These are phyloP conservation scores for Apium graveolens DNA, from an alignment of 129 eudicot species.

Conservation along the genomic window DNA sequence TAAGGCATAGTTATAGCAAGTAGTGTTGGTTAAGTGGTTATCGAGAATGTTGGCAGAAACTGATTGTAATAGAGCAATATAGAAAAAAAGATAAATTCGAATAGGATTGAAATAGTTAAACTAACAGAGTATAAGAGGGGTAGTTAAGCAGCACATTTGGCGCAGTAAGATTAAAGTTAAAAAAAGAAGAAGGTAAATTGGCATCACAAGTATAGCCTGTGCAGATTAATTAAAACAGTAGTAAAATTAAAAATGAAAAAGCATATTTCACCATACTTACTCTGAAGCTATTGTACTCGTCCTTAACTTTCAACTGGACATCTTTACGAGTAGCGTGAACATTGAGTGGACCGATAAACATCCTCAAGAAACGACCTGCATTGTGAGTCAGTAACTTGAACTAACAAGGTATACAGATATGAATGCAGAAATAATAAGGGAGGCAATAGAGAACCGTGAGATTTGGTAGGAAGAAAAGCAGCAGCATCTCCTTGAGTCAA, in stretches of 20 bases:
- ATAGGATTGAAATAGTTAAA: not conserved
- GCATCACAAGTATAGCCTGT: not conserved
- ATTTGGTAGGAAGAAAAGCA: slow-evolving; percentile 85
- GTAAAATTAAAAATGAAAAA: not conserved
- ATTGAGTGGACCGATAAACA: slow-evolving; percentile 89
- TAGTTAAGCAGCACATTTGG: not conserved
- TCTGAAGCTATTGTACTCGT: slow-evolving; percentile 81
- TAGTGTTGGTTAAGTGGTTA: not conserved
- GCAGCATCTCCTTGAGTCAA: slow-evolving; percentile 91
- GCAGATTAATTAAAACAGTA: not conserved
- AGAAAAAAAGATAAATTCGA: not conserved
- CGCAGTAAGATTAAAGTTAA: not conserved
- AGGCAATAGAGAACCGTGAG: slow-evolving; percentile 37
- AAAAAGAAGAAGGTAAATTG: not conserved
- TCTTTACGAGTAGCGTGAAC: slow-evolving; percentile 81
- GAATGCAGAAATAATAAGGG: not conserved
- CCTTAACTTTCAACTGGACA: slow-evolving; percentile 84
- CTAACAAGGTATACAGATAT: not conserved
- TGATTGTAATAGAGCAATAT: not conserved
- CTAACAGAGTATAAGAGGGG: not conserved
- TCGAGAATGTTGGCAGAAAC: not conserved
- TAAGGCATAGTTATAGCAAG: not conserved
- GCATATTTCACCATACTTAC: slow-evolving; percentile 42
- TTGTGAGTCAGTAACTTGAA: slow-evolving; percentile 7
- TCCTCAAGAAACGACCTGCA: slow-evolving; percentile 67